Evolutionary conservation across 306 rosid genomes (phyloP).

Genomic region (Betula pendula): DNA sequence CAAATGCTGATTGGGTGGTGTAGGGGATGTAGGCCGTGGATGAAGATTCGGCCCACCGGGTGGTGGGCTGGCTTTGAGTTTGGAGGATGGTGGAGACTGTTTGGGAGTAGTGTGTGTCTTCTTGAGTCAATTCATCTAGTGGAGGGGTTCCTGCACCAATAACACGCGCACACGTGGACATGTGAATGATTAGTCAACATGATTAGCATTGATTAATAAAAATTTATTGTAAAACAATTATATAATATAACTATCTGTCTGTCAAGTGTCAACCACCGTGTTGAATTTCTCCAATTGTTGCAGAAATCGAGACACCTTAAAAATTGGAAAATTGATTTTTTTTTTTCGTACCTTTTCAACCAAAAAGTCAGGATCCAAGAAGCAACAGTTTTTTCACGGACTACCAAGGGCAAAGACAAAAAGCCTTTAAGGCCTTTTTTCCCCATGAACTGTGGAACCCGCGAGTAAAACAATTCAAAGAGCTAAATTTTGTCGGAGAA

Average conservation of each 20-base stretch:
- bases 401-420: neutral
- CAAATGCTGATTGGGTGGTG: constrained; percentile 63
- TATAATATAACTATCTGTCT: no score
- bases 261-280: neutral
- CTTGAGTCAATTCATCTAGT: constrained; percentile 56
- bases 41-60: constrained; percentile 43
- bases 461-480: neutral
- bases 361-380: neutral
- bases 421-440: no score
- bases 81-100: constrained; percentile 73
- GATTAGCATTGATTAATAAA: no score
- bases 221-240: no score
- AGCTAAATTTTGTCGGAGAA: neutral
- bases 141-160: constrained; percentile 25
- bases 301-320: neutral
- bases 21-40: constrained; percentile 30
- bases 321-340: neutral
- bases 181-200: no score
- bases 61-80: constrained; percentile 42
- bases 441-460: neutral
- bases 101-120: constrained; percentile 80
- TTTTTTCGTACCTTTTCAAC: no score
- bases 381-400: neutral
- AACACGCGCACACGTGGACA: neutral
- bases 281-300: neutral